A percentile compares a stretch with the other conserved stretches of the same genome.
Conservation (phyloP, 768 basidiomycete genomes). For the Asterophora parasitica region DNA sequence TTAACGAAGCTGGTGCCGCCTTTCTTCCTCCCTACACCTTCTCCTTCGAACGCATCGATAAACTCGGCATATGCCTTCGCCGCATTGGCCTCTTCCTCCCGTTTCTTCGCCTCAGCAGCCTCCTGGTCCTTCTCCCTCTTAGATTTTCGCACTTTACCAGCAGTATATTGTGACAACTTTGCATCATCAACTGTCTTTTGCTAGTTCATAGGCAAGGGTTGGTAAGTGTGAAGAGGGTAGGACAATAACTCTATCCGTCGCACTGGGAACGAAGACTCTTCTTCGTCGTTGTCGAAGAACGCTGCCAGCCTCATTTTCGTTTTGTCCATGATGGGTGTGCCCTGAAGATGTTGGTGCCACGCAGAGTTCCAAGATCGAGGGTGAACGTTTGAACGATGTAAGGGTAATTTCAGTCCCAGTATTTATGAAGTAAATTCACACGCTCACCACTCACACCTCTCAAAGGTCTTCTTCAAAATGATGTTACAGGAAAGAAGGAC, state of each 20-base stretch:
- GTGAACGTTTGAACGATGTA: too few relatives aligned
- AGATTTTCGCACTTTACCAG: constrained; percentile 86
- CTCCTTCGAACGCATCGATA: constrained; percentile 78
- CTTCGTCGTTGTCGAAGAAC: constrained; percentile 83
- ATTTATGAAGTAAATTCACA: not conserved
- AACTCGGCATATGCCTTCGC: constrained; percentile 82
- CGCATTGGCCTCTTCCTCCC: constrained; percentile 76
- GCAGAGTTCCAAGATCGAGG: not conserved
- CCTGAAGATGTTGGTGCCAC: not conserved
- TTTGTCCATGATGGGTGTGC: constrained; percentile 47
- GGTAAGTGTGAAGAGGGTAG: constrained; percentile 55
- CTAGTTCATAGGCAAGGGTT: constrained; percentile 51
- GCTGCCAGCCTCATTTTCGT: constrained; percentile 66
- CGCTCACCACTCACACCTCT: too few relatives aligned
- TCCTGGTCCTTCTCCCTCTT: constrained; percentile 91
- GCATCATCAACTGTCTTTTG: constrained; percentile 82
- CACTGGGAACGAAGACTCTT: constrained; percentile 86
- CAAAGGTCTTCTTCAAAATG: too few relatives aligned
- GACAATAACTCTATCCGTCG: constrained; percentile 74
- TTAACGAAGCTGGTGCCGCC: constrained; percentile 56
- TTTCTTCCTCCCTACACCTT: constrained; percentile 48
- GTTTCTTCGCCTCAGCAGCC: constrained; percentile 84
- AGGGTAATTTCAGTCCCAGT: not conserved
- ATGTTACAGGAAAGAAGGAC: too few relatives aligned
- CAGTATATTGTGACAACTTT: constrained; percentile 80